Percentiles rank a stretch among this genome's conserved stretches.
These are phyloP conservation scores for Immersiporthe knoxdaviesiana DNA, from an alignment of 2,329 filamentous ascomycete genomes.

Conservation along the genomic window DNA sequence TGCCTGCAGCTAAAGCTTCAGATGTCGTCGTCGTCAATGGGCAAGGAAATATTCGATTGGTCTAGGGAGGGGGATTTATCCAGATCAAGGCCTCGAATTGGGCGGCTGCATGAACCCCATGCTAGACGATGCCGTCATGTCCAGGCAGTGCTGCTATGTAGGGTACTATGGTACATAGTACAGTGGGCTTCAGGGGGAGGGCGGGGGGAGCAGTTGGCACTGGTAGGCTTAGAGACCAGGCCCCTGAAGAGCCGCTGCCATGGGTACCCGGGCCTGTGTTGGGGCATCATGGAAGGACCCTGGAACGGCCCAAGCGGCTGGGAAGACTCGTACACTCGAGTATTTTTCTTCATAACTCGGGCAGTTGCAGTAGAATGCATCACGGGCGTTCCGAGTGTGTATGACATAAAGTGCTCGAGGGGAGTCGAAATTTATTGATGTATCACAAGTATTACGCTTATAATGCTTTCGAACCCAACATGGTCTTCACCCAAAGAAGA, in stretches of 20 bases:
- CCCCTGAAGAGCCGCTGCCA: background rate
- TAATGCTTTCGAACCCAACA: background rate
- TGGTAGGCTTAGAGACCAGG: background rate
- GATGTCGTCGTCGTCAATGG: slow-evolving; percentile 3
- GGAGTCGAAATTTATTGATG: background rate
- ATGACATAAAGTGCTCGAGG: background rate
- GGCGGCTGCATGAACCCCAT: slow-evolving; percentile 8
- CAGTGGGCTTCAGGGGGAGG: background rate
- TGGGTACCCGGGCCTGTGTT: background rate
- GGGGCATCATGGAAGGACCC: background rate
- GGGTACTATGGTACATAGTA: background rate
- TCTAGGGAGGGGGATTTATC: background rate
- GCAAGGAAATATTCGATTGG: background rate
- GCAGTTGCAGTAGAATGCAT: background rate
- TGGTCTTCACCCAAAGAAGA: background rate
- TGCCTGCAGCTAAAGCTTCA: background rate
- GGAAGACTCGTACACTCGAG: background rate
- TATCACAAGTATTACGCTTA: background rate
- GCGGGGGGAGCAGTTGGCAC: background rate
- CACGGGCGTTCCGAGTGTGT: background rate
- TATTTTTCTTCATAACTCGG: background rate
- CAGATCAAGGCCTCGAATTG: slow-evolving; percentile 2
- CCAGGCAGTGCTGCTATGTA: background rate
- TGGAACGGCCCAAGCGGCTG: background rate
- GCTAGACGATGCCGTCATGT: slow-evolving; percentile 1